Conservation (phyloP, 257 asterid genomes). For the Fraxinus americana region DNA sequence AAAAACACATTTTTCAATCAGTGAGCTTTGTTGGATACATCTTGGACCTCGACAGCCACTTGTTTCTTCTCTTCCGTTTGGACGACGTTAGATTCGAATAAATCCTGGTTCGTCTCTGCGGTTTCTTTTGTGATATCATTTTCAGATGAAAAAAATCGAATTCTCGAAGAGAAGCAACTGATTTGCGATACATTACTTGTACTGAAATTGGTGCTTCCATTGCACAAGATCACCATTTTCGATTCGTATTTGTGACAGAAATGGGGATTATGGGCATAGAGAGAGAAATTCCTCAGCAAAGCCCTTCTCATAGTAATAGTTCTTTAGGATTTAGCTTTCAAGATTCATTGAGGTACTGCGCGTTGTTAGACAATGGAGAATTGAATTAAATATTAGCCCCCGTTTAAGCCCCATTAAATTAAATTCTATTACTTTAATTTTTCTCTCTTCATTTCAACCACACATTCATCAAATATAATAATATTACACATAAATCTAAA, state of each 20-base stretch:
- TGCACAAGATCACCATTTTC: no score
- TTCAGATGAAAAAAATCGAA: conserved; percentile 61
- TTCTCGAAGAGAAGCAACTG: conserved; percentile 27
- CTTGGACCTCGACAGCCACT: conserved; percentile 38
- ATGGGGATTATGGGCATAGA: conserved; percentile 45
- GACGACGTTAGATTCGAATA: conserved; percentile 23
- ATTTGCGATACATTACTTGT: conserved; percentile 22
- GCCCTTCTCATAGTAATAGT: conserved; percentile 60
- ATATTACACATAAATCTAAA: no score
- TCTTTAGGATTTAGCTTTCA: conserved; percentile 35
- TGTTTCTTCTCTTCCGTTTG: conserved; percentile 39
- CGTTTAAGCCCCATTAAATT: no score
- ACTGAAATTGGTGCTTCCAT: background rate
- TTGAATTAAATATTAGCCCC: no score
- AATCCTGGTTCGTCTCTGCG: conserved; percentile 25
- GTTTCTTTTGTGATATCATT: conserved; percentile 33
- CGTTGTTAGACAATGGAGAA: background rate
- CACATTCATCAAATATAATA: no score
- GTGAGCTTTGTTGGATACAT: conserved; percentile 54
- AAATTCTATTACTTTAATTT: no score
- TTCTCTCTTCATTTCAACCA: no score
- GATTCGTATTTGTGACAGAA: conserved; percentile 31
- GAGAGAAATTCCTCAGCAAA: conserved; percentile 44
- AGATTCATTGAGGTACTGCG: background rate
- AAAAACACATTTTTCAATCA: background rate